Percentiles rank a stretch among this genome's conserved stretches.
Evolutionary conservation across 768 basidiomycete species (phyloP).

Genomic region (Tulasnella sp.): DNA sequence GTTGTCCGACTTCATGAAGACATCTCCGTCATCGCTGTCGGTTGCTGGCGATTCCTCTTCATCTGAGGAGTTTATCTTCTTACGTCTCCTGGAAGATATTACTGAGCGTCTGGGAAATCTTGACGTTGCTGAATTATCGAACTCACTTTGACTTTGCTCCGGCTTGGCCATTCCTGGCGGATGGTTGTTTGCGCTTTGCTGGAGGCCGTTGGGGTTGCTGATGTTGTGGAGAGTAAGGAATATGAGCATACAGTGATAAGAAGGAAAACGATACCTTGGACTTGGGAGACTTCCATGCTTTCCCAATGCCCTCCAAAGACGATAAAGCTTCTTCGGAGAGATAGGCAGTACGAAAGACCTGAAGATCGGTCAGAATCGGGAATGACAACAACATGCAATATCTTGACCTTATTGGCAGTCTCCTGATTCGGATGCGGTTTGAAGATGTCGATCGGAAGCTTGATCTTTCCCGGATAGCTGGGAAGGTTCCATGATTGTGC

Average conservation of each 20-base stretch:
- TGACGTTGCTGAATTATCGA: neutral
- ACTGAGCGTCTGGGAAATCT: neutral
- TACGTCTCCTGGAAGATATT: neutral
- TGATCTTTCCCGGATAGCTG: slow-evolving; percentile 68
- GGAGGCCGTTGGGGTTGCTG: neutral
- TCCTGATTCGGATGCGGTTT: slow-evolving; percentile 53
- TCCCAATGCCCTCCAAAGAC: slow-evolving; percentile 41
- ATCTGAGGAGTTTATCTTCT: neutral
- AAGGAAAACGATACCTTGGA: slow-evolving; percentile 1
- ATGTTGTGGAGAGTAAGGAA: neutral
- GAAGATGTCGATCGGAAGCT: slow-evolving; percentile 72
- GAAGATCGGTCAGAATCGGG: neutral
- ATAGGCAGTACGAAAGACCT: slow-evolving; percentile 60
- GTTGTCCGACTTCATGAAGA: neutral
- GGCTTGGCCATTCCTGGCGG: neutral
- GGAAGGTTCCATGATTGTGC: slow-evolving; percentile 59
- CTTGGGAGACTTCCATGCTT: slow-evolving; percentile 12
- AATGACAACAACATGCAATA: neutral
- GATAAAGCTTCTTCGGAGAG: slow-evolving; percentile 44
- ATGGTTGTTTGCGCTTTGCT: slow-evolving; percentile 1
- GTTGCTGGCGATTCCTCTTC: neutral
- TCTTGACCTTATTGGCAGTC: slow-evolving; percentile 45
- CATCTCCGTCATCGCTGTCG: neutral
- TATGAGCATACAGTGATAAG: neutral
- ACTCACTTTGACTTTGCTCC: no score